phyloP scores from a whole-genome alignment of 495 filamentous ascomycete genomes.

The Penicillium waksmanii region DNA sequence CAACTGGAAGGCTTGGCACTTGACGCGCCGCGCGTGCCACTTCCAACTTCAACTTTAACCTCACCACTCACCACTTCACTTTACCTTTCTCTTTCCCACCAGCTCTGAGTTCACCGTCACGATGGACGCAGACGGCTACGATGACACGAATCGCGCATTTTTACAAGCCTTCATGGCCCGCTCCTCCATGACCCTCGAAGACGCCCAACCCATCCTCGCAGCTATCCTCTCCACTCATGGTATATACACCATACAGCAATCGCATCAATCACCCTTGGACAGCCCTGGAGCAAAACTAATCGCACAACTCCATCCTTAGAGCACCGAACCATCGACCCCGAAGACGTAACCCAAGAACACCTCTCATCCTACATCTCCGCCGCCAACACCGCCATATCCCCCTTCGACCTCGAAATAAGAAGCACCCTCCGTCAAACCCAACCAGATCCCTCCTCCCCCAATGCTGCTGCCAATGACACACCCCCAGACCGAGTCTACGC shows the following conservation, averaged over 20 bases:
- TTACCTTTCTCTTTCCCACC: background rate
- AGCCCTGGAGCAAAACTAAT: background rate
- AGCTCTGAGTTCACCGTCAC: background rate
- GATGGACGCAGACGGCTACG: slow-evolving; percentile 38
- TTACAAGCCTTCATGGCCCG: slow-evolving; percentile 86
- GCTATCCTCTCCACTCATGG: slow-evolving; percentile 67
- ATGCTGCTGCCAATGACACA: slow-evolving; percentile 3
- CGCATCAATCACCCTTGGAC: background rate
- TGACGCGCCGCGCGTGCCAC: background rate
- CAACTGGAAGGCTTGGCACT: background rate
- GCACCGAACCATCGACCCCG: slow-evolving; percentile 43
- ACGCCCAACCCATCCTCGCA: slow-evolving; percentile 74
- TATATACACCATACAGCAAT: slow-evolving; percentile 16
- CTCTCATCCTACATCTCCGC: slow-evolving; percentile 69
- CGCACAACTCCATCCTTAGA: slow-evolving; percentile 27
- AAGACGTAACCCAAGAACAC: slow-evolving; percentile 68
- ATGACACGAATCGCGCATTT: slow-evolving; percentile 86
- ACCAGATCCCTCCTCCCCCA: slow-evolving; percentile 15
- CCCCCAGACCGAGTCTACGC: slow-evolving; percentile 60
- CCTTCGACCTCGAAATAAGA: slow-evolving; percentile 86
- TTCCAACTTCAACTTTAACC: background rate
- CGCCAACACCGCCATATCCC: slow-evolving; percentile 71
- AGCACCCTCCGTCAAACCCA: slow-evolving; percentile 65
- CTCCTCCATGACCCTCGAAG: slow-evolving; percentile 71
- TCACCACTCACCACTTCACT: background rate